Percentiles rank a stretch among this genome's conserved stretches.
These are phyloP conservation scores for Chenopodium formosanum DNA, from an alignment of 148 eudicot species.

Conservation along the genomic window DNA sequence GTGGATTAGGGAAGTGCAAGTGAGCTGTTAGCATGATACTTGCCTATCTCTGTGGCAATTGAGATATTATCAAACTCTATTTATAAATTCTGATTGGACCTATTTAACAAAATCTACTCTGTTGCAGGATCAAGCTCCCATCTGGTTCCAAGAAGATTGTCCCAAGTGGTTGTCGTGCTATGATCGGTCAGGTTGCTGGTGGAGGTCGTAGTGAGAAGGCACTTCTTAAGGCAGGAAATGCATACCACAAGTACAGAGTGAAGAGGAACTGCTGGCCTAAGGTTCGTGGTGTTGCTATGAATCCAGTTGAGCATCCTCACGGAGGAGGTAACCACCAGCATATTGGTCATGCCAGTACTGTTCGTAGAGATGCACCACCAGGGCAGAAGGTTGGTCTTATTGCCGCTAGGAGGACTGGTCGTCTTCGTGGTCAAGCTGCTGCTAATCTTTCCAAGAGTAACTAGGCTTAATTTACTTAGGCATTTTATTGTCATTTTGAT, in stretches of 20 bases:
- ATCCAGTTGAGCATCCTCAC: constrained; percentile 51
- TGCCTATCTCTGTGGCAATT: background rate
- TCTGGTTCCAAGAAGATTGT: constrained; percentile 47
- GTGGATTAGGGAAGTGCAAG: background rate
- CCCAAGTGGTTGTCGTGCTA: constrained; percentile 45
- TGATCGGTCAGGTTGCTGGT: constrained; percentile 47
- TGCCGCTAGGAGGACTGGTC: constrained; percentile 48
- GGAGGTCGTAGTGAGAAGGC: constrained; percentile 55
- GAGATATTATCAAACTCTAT: background rate
- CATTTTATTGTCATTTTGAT: background rate
- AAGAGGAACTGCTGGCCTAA: constrained; percentile 52
- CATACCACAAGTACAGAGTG: constrained; percentile 45
- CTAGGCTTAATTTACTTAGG: constrained; percentile 29
- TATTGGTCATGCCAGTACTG: constrained; percentile 48
- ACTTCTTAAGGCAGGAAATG: constrained; percentile 44
- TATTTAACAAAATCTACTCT: background rate
- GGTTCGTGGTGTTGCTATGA: constrained; percentile 55
- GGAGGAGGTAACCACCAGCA: constrained; percentile 55
- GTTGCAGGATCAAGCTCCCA: constrained; percentile 40
- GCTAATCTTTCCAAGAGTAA: constrained; percentile 36
- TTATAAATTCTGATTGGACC: too few species aligned
- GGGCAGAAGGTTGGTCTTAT: constrained; percentile 52
- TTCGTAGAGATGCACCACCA: constrained; percentile 46
- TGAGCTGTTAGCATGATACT: background rate
- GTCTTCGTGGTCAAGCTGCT: constrained; percentile 51